Evolutionary conservation across 148 eudicot genomes (phyloP).

Genomic region (Heliamphora exappendiculata): DNA sequence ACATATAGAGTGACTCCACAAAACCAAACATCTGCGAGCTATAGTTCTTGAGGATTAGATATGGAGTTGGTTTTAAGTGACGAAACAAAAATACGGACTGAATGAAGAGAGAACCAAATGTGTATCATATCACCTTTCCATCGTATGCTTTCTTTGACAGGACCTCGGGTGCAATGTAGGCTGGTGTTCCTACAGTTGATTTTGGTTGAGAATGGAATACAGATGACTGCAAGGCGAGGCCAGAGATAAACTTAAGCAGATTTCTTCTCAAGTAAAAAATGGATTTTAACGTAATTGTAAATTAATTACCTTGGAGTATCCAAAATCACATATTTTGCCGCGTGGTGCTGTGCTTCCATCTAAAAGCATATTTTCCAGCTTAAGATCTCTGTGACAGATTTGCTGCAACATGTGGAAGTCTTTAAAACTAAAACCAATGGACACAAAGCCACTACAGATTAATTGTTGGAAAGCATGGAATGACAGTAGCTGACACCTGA

Average conservation of each 20-base stretch:
- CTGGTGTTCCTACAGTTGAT: constrained; percentile 48
- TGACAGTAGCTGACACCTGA: constrained; percentile 67
- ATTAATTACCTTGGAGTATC: constrained; percentile 55
- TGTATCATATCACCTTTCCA: constrained; percentile 40
- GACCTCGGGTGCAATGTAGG: constrained; percentile 50
- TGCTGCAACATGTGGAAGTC: constrained; percentile 26
- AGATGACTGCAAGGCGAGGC: constrained; percentile 33
- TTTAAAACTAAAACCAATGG: not conserved
- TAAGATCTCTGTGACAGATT: constrained; percentile 65
- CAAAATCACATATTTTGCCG: constrained; percentile 67
- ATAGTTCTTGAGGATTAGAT: constrained; percentile 16
- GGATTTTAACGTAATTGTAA: not conserved
- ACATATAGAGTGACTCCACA: constrained; percentile 89
- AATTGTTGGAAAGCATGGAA: constrained; percentile 22
- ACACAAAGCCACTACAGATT: not conserved
- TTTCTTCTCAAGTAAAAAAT: not conserved
- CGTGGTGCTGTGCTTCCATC: constrained; percentile 66
- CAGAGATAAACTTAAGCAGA: not conserved
- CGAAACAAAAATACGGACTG: not conserved
- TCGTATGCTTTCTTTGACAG: constrained; percentile 45
- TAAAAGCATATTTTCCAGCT: constrained; percentile 62
- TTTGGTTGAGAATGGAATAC: constrained; percentile 56
- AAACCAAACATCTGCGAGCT: constrained; percentile 99
- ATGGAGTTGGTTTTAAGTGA: not conserved
- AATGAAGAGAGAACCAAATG: not conserved